Evolutionary conservation across 2,329 filamentous ascomycete genomes (phyloP).

Genomic region (Myriosclerotinia scirpicola): DNA sequence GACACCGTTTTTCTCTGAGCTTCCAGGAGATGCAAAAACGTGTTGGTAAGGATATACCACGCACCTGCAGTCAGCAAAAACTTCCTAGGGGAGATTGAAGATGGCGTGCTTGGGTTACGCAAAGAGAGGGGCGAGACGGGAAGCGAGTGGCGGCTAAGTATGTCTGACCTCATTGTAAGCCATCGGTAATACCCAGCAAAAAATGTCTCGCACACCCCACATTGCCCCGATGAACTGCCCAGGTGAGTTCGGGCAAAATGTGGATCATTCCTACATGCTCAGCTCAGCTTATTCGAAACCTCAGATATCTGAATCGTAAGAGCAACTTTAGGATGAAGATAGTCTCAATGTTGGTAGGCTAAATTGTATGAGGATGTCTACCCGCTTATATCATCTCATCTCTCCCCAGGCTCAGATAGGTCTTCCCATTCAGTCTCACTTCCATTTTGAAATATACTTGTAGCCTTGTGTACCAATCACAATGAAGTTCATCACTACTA

Average conservation of each 20-base stretch:
- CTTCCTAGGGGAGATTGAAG: too few relatives aligned
- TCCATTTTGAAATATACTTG: neutral
- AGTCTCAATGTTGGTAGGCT: neutral
- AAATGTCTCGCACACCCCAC: conserved; percentile 1
- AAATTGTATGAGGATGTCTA: neutral
- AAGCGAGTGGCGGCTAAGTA: neutral
- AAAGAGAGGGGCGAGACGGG: neutral
- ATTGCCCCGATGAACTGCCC: neutral
- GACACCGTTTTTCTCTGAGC: too few relatives aligned
- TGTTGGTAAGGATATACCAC: too few relatives aligned
- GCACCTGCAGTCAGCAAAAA: neutral
- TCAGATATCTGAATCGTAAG: neutral
- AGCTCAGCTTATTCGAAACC: neutral
- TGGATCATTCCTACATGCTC: too few relatives aligned
- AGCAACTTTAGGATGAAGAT: neutral
- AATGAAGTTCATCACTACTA: neutral
- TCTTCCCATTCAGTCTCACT: neutral
- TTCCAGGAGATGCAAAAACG: too few relatives aligned
- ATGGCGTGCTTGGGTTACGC: neutral
- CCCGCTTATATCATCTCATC: conserved; percentile 5
- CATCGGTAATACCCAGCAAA: neutral
- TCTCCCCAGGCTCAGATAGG: neutral
- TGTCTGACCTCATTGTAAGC: neutral
- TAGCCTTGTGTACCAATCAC: neutral
- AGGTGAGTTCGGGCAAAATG: too few relatives aligned